Evolutionary conservation across 768 basidiomycete species (phyloP).

Genomic region (Tricholoma hemisulphureum): DNA sequence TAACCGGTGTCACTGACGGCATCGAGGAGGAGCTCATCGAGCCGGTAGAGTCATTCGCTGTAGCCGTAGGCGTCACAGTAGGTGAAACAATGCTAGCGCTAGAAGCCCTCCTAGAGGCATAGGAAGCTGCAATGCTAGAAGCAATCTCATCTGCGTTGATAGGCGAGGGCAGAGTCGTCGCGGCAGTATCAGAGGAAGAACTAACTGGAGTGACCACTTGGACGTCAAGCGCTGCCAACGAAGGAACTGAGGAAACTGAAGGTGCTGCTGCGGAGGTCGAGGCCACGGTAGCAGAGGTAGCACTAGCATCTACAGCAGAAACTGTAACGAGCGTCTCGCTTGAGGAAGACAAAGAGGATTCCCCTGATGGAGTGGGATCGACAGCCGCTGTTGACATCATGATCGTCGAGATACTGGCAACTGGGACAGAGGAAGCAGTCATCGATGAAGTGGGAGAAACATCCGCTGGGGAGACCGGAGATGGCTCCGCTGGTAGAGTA

Average conservation of each 20-base stretch:
- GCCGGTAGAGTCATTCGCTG: background rate
- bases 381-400: too few relatives aligned
- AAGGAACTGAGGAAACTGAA: slow-evolving; percentile 7
- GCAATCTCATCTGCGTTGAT: slow-evolving; percentile 33
- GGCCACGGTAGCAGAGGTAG: background rate
- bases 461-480: too few relatives aligned
- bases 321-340: slow-evolving; percentile 10
- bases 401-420: too few relatives aligned
- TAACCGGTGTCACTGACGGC: slow-evolving; percentile 24
- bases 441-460: too few relatives aligned
- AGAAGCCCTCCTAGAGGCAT: slow-evolving; percentile 2
- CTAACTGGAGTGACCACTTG: slow-evolving; percentile 10
- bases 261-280: slow-evolving; percentile 1
- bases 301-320: slow-evolving; percentile 6
- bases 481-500: background rate
- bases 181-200: slow-evolving; percentile 2
- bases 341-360: background rate
- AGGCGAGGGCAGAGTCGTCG: slow-evolving; percentile 2
- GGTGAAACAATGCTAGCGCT: slow-evolving; percentile 27
- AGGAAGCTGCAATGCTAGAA: slow-evolving; percentile 30
- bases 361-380: too few relatives aligned
- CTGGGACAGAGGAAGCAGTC: too few relatives aligned
- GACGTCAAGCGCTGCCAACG: slow-evolving; percentile 19
- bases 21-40: slow-evolving; percentile 11
- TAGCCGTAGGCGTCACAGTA: slow-evolving; percentile 15